A percentile compares a stretch with the other conserved stretches of the same genome.
phyloP scores from a whole-genome alignment of 2,329 filamentous ascomycete species.

The Phialophora macrospora region DNA sequence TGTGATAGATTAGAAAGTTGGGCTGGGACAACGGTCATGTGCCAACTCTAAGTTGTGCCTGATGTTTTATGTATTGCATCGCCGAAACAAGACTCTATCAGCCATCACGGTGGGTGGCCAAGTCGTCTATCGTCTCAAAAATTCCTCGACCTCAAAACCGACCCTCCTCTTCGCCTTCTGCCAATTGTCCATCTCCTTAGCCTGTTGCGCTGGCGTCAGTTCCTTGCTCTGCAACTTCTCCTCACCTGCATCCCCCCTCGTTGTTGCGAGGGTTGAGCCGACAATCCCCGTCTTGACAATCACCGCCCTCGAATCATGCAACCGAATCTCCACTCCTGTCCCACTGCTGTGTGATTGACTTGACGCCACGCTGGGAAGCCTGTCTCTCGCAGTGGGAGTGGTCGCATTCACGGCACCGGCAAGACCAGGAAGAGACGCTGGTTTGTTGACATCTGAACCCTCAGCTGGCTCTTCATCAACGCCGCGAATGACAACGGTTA shows the following conservation, averaged over 20 bases:
- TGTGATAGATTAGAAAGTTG: background rate
- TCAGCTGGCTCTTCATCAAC: conserved; percentile 41
- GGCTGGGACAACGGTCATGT: background rate
- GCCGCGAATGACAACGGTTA: conserved; percentile 53
- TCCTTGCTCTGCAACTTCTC: conserved; percentile 35
- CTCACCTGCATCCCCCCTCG: conserved; percentile 59
- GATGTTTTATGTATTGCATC: background rate
- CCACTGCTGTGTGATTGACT: conserved; percentile 16
- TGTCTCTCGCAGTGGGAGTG: conserved; percentile 14
- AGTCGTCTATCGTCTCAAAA: conserved; percentile 50
- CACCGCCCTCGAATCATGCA: conserved; percentile 37
- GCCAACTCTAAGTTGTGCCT: background rate
- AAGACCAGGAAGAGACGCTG: conserved; percentile 42
- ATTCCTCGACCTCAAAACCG: conserved; percentile 87
- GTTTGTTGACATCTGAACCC: conserved; percentile 44
- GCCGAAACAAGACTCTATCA: background rate
- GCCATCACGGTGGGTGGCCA: background rate
- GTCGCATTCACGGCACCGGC: background rate
- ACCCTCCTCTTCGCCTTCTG: conserved; percentile 74
- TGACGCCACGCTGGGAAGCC: conserved; percentile 7
- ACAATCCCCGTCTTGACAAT: conserved; percentile 37
- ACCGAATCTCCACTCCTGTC: conserved; percentile 38
- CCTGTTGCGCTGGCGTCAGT: conserved; percentile 27
- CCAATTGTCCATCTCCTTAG: conserved; percentile 53
- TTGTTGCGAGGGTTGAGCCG: conserved; percentile 27